phyloP scores from a whole-genome alignment of 176 grass and related monocot species.

The Lolium perenne region DNA sequence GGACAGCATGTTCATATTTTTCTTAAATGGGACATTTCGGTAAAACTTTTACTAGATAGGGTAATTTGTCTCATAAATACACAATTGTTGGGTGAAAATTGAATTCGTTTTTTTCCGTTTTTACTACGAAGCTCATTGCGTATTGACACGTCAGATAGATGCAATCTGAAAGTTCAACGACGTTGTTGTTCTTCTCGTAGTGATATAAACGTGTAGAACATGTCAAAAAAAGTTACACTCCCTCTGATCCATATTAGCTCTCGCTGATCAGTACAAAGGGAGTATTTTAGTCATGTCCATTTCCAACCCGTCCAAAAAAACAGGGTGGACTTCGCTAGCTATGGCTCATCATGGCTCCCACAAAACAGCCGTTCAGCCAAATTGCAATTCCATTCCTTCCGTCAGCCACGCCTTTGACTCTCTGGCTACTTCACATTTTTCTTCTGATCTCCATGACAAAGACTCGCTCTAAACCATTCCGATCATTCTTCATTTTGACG shows the following conservation, averaged over 20 bases:
- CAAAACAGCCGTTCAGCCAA: not conserved
- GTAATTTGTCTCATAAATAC: no score
- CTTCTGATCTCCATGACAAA: no score
- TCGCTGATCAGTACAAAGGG: no score
- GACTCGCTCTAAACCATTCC: no score
- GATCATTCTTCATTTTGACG: not conserved
- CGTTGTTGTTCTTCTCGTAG: not conserved
- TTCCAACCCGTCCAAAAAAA: not conserved
- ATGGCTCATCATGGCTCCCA: not conserved
- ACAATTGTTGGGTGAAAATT: no score
- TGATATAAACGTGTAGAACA: not conserved
- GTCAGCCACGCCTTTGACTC: not conserved
- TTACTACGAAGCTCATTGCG: no score
- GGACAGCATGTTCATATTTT: no score
- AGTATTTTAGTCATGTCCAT: not conserved
- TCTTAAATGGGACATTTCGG: no score
- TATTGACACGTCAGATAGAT: no score
- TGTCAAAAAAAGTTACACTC: not conserved
- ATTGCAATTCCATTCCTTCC: not conserved
- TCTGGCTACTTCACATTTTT: not conserved
- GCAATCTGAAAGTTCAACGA: not conserved
- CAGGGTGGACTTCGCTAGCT: conserved; percentile 1
- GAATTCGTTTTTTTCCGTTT: no score
- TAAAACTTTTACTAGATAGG: no score
- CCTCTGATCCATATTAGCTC: no score